A percentile compares a stretch with the other conserved stretches of the same genome.
Evolutionary conservation across 108 stramenopile species (phyloP).

Genomic region (Aurantiochytrium sp.): DNA sequence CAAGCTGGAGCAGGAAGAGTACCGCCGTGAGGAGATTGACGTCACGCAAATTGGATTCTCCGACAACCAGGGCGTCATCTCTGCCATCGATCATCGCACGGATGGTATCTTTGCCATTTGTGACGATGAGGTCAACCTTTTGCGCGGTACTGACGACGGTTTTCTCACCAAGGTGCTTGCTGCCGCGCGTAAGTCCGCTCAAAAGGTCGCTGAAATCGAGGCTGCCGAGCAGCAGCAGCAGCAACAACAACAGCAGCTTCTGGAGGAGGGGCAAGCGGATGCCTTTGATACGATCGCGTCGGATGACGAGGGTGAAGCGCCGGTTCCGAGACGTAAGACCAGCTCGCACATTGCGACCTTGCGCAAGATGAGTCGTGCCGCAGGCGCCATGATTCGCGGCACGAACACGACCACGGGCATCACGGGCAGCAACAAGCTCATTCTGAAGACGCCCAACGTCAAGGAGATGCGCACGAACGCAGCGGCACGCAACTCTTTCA

Average conservation of each 20-base stretch:
- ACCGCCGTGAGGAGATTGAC: conserved; percentile 37
- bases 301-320: background rate
- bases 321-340: background rate
- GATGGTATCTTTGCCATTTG: conserved; percentile 48
- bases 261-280: too few species aligned
- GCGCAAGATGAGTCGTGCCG: background rate
- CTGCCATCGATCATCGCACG: conserved; percentile 32
- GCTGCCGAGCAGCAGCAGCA: background rate
- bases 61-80: conserved; percentile 48
- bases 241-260: background rate
- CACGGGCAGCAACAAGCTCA: conserved; percentile 15
- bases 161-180: conserved; percentile 40
- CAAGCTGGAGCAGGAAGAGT: conserved; percentile 45
- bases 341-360: background rate
- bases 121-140: conserved; percentile 56
- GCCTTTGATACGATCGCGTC: background rate
- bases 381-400: conserved; percentile 10
- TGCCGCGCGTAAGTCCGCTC: background rate
- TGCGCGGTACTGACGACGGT: conserved; percentile 41
- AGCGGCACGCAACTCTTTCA: background rate
- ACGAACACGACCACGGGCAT: background rate
- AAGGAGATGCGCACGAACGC: background rate
- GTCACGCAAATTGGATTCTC: conserved; percentile 42
- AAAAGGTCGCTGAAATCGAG: background rate
- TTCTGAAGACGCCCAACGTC: conserved; percentile 37